Evolutionary conservation across 139 green algal species (phyloP), one percentile per base, ranked within the genome.

Genomic region (Trebouxia sp.): DNA sequence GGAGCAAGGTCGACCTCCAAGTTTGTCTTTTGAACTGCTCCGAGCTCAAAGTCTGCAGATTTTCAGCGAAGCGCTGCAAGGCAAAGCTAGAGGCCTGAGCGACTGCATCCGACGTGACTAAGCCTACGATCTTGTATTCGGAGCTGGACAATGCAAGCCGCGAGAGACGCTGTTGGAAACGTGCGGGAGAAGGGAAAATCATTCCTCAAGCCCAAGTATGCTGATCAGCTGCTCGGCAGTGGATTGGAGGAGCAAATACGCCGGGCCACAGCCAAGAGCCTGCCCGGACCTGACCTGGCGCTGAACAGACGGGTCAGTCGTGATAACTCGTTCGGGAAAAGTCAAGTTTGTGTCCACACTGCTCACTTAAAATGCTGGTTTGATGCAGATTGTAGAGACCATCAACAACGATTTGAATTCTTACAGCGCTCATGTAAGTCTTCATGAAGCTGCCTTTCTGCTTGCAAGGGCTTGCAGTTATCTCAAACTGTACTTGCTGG

Each of bases 311-410:
- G 42, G 75, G 75, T 80, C 8, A 30, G 47, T 42, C 17, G 30
- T 15, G 26, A 6, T 43, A n/a, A 26, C 50, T 72, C 7, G 24
- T 43, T n/a, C 9, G 45, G 8, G 11, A 28, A 17, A 45, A 45
- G 4, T 11, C 11, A 37, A 7, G 53, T n/a, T 65, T 35, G 26
- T 35, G 7, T 26, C 17, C 42, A 55, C 5, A 14, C 11, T 12
- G 11, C 7, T 11, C 9, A 39, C 11, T 30, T 79, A 24, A 56
- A 17, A 8, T 38, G 4, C 8, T 7, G 35, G 26, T 51, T 39
- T 15, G 20, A 47, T 70, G 37, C 75, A 80, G 75, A 62, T 80
- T 56, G 75, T 80, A 6, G 51, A 80, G 32, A 38, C 75, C 17
- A 80, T 80, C 75, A 80, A 80, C 30, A 51, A 51, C 0, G 51